A percentile compares a stretch with the other conserved stretches of the same genome.
Conservation (phyloP, 495 filamentous ascomycete species). For the Amniculicola lignicola region DNA sequence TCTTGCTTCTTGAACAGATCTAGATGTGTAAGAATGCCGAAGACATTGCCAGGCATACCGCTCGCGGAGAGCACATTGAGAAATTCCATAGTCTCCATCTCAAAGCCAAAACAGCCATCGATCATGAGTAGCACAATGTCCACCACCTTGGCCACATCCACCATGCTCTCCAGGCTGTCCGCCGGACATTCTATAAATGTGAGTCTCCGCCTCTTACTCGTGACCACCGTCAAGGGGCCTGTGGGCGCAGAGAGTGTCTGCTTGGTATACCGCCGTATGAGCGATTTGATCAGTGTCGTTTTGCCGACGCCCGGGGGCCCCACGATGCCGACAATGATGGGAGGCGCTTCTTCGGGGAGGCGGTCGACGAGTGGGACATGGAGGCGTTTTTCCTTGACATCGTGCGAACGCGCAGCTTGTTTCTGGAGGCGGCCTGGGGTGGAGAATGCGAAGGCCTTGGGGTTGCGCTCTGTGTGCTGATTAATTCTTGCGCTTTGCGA, state of each 20-base stretch:
- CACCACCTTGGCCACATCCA: conserved; percentile 92
- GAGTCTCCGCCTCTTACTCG: conserved; percentile 84
- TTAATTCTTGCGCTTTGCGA: background rate
- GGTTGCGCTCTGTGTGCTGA: conserved; percentile 62
- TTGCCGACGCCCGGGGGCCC: conserved; percentile 88
- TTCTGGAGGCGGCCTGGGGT: conserved; percentile 82
- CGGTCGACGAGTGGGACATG: conserved; percentile 96
- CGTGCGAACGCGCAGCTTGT: conserved; percentile 81
- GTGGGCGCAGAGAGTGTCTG: conserved; percentile 85
- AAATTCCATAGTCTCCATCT: conserved; percentile 99
- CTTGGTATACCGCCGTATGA: conserved; percentile 92
- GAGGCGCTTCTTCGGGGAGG: conserved; percentile 91
- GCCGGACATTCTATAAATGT: conserved; percentile 97
- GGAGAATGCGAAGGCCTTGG: conserved; percentile 86
- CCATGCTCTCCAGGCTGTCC: conserved; percentile 86
- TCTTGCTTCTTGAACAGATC: conserved; percentile 93
- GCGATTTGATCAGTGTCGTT: conserved; percentile 81
- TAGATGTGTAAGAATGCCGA: conserved; percentile 93
- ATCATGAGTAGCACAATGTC: conserved; percentile 97
- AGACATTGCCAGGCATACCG: conserved; percentile 97
- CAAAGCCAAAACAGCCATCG: conserved; percentile 96
- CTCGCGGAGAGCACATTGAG: conserved; percentile 82
- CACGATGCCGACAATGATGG: conserved; percentile 85
- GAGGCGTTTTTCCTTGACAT: conserved; percentile 93
- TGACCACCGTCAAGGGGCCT: conserved; percentile 91